Conservation (phyloP, 305 asterid species). For the Striga hermonthica region DNA sequence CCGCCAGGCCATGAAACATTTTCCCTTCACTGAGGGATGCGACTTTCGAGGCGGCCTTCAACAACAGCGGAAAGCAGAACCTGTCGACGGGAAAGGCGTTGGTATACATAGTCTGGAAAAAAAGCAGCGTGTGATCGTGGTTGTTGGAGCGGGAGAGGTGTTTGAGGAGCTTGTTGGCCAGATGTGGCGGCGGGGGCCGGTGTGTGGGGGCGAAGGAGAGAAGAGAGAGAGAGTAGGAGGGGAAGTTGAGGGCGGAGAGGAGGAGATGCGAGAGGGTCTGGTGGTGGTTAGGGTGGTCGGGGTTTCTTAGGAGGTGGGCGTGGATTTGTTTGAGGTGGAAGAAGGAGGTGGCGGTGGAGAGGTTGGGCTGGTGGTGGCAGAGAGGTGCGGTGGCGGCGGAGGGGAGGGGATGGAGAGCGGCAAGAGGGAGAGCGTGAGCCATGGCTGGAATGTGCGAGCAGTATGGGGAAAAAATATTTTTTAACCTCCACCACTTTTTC, state of each 20-base stretch:
- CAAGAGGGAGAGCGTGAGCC: conserved; percentile 40
- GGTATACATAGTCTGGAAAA: conserved; percentile 42
- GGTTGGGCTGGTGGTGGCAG: conserved; percentile 35
- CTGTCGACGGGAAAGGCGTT: conserved; percentile 46
- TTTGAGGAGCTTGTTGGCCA: conserved; percentile 50
- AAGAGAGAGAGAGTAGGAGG: conserved; percentile 57
- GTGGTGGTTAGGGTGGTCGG: conserved; percentile 36
- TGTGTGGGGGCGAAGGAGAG: conserved; percentile 43
- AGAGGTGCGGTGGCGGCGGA: conserved; percentile 27
- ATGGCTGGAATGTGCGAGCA: conserved; percentile 28
- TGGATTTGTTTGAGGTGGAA: conserved; percentile 66
- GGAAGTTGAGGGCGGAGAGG: conserved; percentile 52
- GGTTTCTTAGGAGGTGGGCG: conserved; percentile 47
- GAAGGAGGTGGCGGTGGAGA: conserved; percentile 46
- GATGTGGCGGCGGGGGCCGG: conserved; percentile 39
- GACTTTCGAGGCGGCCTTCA: conserved; percentile 58
- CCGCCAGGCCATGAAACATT: conserved; percentile 57
- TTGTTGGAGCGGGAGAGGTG: conserved; percentile 53
- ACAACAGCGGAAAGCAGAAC: conserved; percentile 61
- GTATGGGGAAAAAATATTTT: too few species aligned
- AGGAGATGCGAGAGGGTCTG: conserved; percentile 49
- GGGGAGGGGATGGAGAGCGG: conserved; percentile 33
- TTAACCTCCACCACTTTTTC: too few species aligned
- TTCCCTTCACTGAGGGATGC: conserved; percentile 49
- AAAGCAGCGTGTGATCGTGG: conserved; percentile 43